These are phyloP conservation scores for Penicillium digitatum DNA, from an alignment of 2,329 filamentous ascomycete species.

Conservation along the genomic window DNA sequence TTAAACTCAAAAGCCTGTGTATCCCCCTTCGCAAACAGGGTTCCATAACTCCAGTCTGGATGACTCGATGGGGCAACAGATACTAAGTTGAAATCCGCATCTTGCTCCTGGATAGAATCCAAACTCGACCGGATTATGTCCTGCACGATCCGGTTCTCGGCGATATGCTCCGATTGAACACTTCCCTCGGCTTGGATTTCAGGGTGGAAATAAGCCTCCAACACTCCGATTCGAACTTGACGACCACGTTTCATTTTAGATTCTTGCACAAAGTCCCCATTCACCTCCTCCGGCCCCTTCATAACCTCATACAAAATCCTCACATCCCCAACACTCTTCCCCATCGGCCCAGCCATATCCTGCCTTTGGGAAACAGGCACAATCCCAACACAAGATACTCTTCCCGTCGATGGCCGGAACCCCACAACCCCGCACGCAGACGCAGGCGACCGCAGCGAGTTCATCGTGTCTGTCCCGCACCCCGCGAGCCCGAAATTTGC, in stretches of 20 bases:
- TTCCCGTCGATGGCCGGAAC: constrained; percentile 54
- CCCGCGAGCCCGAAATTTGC: constrained; percentile 56
- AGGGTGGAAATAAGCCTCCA: constrained; percentile 56
- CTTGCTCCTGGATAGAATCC: neutral
- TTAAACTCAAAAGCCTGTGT: constrained; percentile 61
- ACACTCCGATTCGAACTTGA: constrained; percentile 43
- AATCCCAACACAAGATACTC: constrained; percentile 51
- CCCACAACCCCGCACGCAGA: constrained; percentile 59
- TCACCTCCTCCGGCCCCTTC: constrained; percentile 5
- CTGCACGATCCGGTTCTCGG: constrained; percentile 58
- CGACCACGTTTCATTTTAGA: neutral
- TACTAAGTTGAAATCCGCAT: constrained; percentile 28
- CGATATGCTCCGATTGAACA: constrained; percentile 15
- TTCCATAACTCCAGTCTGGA: constrained; percentile 14
- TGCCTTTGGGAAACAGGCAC: constrained; percentile 57
- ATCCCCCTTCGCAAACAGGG: constrained; percentile 48
- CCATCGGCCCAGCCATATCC: constrained; percentile 55
- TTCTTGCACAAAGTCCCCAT: neutral
- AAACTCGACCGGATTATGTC: constrained; percentile 49
- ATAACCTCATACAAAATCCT: constrained; percentile 27
- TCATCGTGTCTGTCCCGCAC: constrained; percentile 60
- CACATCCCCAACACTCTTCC: constrained; percentile 39
- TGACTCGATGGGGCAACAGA: constrained; percentile 50
- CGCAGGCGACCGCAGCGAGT: constrained; percentile 59
- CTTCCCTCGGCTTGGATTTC: constrained; percentile 8